Base-by-base conservation (phyloP, 148 eudicot species). In the Chenopodium formosanum region DNA sequence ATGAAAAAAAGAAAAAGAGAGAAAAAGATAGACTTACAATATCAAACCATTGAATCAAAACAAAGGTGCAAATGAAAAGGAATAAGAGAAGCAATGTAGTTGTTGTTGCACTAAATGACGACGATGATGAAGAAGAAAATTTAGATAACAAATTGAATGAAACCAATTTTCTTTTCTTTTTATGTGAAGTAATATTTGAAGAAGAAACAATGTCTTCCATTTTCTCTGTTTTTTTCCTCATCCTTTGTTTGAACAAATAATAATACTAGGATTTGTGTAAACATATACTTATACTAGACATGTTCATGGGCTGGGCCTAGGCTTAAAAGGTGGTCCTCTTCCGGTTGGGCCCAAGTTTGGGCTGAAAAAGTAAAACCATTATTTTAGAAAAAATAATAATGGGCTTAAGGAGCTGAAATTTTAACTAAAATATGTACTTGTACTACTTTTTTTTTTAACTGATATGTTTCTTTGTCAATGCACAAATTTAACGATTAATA, bases 41-140 rank as follows among this genome's bases (percentile, higher is more conserved):
- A 65, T 85, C 78, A 53, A 78, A 74, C 87, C 87, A 85, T 16
- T 75, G 74, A 14, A 74, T 82, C 9, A 70, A 79, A 79, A 85
- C 16, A 12, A 85, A 14, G 10, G 77, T 44, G 22, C 31, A 83
- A 22, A 80, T 12, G 63, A 85, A 79, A n/a, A 82, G 20, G 3
- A 79, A 64, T 20, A 82, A 69, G 56, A 85, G 74, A 11, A 82
- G 73, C 25, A 79, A 75, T 1, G 74, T 79, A 37, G 85, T 70
- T n/a, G 47, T 80, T 25, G 83, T 27, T 9, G 72, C 66, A 14
- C 46, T 74, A 27, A 23, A 13, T 64, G 37, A 73, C 29, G 29
- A 64, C 44, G 44, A 40, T 6, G 44, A 40, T 1, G 71, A 79
- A 5, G 70, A 10, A 20, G 11, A 23, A 20, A 40, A 4, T 4